Base-by-base conservation (phyloP, 148 eudicot species). In the Diospyros kaki region DNA sequence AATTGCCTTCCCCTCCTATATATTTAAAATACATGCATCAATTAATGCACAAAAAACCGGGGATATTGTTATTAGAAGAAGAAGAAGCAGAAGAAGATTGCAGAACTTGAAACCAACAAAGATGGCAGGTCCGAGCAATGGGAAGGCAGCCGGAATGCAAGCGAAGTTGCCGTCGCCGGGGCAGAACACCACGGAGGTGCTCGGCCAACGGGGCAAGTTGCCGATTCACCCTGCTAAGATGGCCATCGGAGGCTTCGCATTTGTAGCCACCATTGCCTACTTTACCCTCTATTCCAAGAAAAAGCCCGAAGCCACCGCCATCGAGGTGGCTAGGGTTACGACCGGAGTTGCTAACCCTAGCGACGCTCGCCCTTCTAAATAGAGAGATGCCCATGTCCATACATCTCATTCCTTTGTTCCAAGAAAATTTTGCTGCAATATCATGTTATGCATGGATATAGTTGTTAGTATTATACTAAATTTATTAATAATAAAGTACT, bases 291-390 rank as follows among this genome's bases (percentile, higher is more conserved):
- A 89, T 61, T 75, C 88, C 14, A 75, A 87, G 73, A 93, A 93
- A 75, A 90, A 90, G 80, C 89, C 93, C 0, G 89, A 89, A 39
- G 93, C 97, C 65, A 64, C 83, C 3, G 95, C 95, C 50, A 3
- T 79, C 11, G 95, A 93, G 60, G 93, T 89, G 3, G 95, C 91
- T 1, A 83, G 74, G 64, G 91, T 88, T 28, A 77, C 84, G 28
- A 51, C 87, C 3, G 91, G 91, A 40, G 74, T 76, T 2, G 83
- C 87, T 9, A 48, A 58, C 1, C 77, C 93, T 0, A 78, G 73
- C 9, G 62, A 86, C 67, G 81, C 93, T 1, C 84, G 48, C 61
- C 86, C 89, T 62, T 66, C 78, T 18, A 86, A 88, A 73, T 87
- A 83, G 76, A 69, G 10, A 53, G 3, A 18, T 69, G 42, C 52